Evolutionary conservation across 371 early-diverging fungal species (phyloP).

Genomic region (Mortierella sp.): DNA sequence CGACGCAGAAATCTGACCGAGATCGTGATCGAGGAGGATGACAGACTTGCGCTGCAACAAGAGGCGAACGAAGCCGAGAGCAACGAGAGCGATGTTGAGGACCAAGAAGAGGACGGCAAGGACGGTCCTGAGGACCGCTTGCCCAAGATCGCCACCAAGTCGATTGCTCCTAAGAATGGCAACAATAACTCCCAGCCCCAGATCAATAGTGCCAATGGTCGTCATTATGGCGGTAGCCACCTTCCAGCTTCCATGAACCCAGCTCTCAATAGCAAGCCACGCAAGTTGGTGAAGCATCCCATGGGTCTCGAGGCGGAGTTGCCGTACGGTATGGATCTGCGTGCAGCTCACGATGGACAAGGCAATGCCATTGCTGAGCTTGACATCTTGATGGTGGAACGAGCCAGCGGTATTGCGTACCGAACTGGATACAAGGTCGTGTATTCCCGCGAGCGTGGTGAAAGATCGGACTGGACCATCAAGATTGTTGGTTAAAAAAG

Average conservation of each 20-base stretch:
- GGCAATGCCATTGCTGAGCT: constrained; percentile 47
- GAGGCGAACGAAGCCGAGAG: neutral
- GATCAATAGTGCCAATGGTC: constrained; percentile 32
- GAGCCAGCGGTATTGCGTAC: constrained; percentile 44
- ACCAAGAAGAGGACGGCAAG: constrained; percentile 5
- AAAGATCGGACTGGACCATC: constrained; percentile 39
- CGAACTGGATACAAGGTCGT: constrained; percentile 50
- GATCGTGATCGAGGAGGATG: constrained; percentile 13
- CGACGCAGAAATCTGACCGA: constrained; percentile 38
- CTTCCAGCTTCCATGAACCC: constrained; percentile 38
- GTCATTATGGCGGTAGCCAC: constrained; percentile 53
- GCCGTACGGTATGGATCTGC: constrained; percentile 44
- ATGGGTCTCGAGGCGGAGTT: constrained; percentile 53
- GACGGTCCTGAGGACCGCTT: constrained; percentile 24
- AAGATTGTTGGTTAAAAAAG: constrained; percentile 38
- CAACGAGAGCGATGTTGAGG: constrained; percentile 17
- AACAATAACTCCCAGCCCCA: constrained; percentile 4
- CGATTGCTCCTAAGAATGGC: constrained; percentile 8
- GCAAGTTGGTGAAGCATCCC: constrained; percentile 26
- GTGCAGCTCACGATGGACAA: constrained; percentile 30
- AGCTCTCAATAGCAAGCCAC: constrained; percentile 12
- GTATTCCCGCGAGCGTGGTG: constrained; percentile 45
- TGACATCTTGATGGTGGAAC: constrained; percentile 52
- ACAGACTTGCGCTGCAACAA: neutral
- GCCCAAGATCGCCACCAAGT: constrained; percentile 49